Conservation (phyloP, 1,284 basidiomycete species). For the Pisolithus thermaeus region DNA sequence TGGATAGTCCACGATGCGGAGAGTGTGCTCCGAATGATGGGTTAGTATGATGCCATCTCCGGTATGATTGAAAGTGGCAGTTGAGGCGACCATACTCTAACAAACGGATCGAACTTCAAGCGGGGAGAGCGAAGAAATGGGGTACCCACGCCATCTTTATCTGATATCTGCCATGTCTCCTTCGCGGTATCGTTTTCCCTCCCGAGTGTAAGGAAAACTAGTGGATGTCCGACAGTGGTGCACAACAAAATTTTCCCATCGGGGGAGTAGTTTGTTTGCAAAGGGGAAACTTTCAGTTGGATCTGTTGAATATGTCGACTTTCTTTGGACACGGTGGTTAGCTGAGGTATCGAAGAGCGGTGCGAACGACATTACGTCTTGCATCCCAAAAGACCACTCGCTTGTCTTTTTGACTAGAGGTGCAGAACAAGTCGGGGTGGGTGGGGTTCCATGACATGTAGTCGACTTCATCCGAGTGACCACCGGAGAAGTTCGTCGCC, state of each 20-base stretch:
- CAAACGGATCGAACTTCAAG: background rate
- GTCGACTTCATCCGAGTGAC: constrained; percentile 68
- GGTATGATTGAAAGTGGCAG: constrained; percentile 64
- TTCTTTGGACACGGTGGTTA: constrained; percentile 39
- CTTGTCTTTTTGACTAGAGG: constrained; percentile 67
- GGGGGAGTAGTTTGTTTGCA: constrained; percentile 63
- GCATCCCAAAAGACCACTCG: constrained; percentile 77
- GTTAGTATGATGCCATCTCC: constrained; percentile 65
- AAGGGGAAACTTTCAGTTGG: constrained; percentile 49
- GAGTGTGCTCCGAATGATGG: constrained; percentile 52
- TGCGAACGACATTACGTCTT: constrained; percentile 44
- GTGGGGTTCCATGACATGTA: constrained; percentile 77
- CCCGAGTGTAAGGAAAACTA: constrained; percentile 52
- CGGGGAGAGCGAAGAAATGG: background rate
- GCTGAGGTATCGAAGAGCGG: constrained; percentile 1
- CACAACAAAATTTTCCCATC: constrained; percentile 64
- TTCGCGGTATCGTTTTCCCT: constrained; percentile 51
- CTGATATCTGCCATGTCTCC: constrained; percentile 51
- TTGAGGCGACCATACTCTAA: constrained; percentile 43
- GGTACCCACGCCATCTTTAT: constrained; percentile 41
- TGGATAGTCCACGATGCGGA: constrained; percentile 65
- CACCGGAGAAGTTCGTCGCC: constrained; percentile 57
- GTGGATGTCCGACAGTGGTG: constrained; percentile 48
- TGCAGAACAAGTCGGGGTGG: constrained; percentile 73
- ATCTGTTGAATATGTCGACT: constrained; percentile 58